Conservation (phyloP, 2,329 filamentous ascomycete genomes). For the Ceratocystis alfenasii region DNA sequence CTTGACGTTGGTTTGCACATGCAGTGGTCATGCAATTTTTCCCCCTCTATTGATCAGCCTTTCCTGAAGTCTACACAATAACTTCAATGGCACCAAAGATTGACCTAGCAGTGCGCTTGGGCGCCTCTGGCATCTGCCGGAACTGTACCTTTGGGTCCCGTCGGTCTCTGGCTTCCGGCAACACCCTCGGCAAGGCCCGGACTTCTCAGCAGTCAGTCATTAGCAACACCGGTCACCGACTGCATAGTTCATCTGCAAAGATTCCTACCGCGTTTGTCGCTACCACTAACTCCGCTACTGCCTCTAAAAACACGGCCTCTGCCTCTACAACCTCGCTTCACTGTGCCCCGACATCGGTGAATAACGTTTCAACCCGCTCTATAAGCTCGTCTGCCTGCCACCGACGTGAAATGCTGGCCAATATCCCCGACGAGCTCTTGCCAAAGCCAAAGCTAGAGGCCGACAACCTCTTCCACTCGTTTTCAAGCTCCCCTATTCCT, state of each 20-base stretch:
- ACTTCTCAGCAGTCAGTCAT: not conserved
- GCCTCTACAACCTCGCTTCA: not conserved
- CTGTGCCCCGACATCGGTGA: not conserved
- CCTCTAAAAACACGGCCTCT: not conserved
- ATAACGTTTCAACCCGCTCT: constrained; percentile 6
- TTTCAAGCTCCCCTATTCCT: constrained; percentile 75
- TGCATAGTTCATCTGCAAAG: constrained; percentile 16
- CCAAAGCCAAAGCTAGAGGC: constrained; percentile 40
- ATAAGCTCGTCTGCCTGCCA: constrained; percentile 15
- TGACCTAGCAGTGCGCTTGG: constrained; percentile 23
- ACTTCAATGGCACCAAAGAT: constrained; percentile 22
- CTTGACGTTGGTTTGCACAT: not conserved
- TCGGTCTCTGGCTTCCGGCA: not conserved
- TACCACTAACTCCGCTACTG: not conserved
- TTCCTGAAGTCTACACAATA: not conserved
- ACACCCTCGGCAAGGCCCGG: not conserved
- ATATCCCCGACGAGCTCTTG: constrained; percentile 24
- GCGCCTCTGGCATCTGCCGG: constrained; percentile 20
- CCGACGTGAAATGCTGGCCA: constrained; percentile 19
- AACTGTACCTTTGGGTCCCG: constrained; percentile 13
- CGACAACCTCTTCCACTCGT: constrained; percentile 87
- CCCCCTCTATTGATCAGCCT: not conserved
- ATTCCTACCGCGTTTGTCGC: not conserved
- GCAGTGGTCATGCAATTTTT: not conserved
- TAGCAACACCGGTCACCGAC: not conserved